Conservation (phyloP, 768 basidiomycete genomes). For the Hygrocybe punicea region DNA sequence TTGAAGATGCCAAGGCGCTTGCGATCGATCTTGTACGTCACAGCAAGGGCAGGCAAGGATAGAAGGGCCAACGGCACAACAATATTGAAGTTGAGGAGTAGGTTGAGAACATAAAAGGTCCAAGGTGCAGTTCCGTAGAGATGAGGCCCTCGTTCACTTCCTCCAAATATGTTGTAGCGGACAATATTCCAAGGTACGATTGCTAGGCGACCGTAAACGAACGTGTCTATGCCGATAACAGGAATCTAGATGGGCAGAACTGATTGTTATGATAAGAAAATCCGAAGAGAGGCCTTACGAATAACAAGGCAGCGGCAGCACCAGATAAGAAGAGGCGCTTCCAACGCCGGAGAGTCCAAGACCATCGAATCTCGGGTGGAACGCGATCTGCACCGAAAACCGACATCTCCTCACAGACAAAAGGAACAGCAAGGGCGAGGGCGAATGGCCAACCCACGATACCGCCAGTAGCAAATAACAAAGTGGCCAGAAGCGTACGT, state of each 20-base stretch:
- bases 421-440: constrained; percentile 82
- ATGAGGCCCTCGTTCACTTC: constrained; percentile 74
- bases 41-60: constrained; percentile 70
- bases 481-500: constrained; percentile 62
- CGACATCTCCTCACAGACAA: constrained; percentile 87
- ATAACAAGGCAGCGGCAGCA: constrained; percentile 53
- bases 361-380: constrained; percentile 37
- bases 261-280: background rate
- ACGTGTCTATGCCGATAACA: constrained; percentile 76
- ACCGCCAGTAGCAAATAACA: constrained; percentile 74
- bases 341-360: constrained; percentile 66
- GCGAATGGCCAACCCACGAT: constrained; percentile 97
- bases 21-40: constrained; percentile 73
- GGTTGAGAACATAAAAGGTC: constrained; percentile 83
- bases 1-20: constrained; percentile 64
- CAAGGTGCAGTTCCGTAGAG: constrained; percentile 91
- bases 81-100: constrained; percentile 92
- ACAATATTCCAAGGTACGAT: constrained; percentile 93
- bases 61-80: constrained; percentile 74
- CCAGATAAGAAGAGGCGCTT: constrained; percentile 53
- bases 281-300: constrained; percentile 46
- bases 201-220: constrained; percentile 75
- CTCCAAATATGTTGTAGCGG: constrained; percentile 88
- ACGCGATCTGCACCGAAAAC: constrained; percentile 68
- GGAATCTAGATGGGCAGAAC: constrained; percentile 59